These are phyloP conservation scores for Halophytophthora batemanensis DNA, from an alignment of 352 stramenopile species.

Conservation along the genomic window DNA sequence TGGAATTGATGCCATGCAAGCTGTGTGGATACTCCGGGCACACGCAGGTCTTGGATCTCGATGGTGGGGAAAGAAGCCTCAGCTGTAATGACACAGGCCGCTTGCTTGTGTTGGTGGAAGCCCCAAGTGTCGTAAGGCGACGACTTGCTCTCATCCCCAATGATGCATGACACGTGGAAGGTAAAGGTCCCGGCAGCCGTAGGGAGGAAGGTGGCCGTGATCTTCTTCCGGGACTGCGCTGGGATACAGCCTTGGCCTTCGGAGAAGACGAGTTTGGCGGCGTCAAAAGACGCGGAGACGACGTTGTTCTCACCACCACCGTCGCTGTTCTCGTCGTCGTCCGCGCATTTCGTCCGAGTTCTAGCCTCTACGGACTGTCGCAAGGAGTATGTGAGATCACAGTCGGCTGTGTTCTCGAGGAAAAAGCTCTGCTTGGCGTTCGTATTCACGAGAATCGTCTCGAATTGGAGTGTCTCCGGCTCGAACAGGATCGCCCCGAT, in stretches of 20 bases:
- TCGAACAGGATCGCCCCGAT: slow-evolving; percentile 79
- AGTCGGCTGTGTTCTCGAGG: slow-evolving; percentile 80
- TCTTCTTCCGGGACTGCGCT: slow-evolving; percentile 72
- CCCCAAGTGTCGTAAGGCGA: slow-evolving; percentile 26
- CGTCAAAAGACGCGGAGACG: not conserved
- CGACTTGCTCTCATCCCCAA: slow-evolving; percentile 19
- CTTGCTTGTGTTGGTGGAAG: slow-evolving; percentile 20
- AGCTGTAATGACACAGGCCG: slow-evolving; percentile 48
- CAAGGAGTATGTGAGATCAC: slow-evolving; percentile 64
- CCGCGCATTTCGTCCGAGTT: not conserved
- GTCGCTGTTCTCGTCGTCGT: slow-evolving; percentile 3
- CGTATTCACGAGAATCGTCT: slow-evolving; percentile 85
- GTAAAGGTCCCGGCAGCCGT: slow-evolving; percentile 58
- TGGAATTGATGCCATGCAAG: slow-evolving; percentile 75
- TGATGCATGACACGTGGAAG: slow-evolving; percentile 66
- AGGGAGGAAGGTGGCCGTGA: slow-evolving; percentile 75
- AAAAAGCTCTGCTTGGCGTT: slow-evolving; percentile 55
- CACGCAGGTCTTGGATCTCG: slow-evolving; percentile 79
- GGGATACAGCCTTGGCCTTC: slow-evolving; percentile 61
- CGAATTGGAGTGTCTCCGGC: slow-evolving; percentile 59
- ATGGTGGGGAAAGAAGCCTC: slow-evolving; percentile 87
- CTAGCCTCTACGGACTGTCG: slow-evolving; percentile 35
- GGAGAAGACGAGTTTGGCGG: slow-evolving; percentile 48
- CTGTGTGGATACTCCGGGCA: slow-evolving; percentile 46
- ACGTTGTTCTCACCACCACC: slow-evolving; percentile 3